These are phyloP conservation scores for Fusarium cyanostomum DNA, from an alignment of 2,329 filamentous ascomycete genomes.

Conservation along the genomic window DNA sequence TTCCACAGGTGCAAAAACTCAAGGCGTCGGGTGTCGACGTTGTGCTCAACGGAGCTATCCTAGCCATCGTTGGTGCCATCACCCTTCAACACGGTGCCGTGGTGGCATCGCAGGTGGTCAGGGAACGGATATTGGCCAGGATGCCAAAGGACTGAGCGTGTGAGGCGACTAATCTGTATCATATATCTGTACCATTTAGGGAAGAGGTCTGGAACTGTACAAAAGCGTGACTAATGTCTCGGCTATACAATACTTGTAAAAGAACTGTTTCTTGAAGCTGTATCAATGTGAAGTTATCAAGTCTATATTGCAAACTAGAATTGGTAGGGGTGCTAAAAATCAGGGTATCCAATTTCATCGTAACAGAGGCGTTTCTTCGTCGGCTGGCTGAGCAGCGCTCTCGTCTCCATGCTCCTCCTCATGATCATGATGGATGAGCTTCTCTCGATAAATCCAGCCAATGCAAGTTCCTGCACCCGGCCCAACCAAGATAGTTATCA, in stretches of 20 bases:
- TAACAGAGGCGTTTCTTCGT: conserved; percentile 51
- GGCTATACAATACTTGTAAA: conserved; percentile 35
- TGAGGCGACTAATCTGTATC: conserved; percentile 42
- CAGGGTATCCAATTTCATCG: conserved; percentile 23
- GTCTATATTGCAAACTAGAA: conserved; percentile 14
- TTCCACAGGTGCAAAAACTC: conserved; percentile 69
- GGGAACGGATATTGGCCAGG: conserved; percentile 74
- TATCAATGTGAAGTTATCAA: conserved; percentile 31
- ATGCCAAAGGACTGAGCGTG: conserved; percentile 36
- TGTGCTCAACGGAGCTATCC: conserved; percentile 80
- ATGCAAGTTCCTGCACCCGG: conserved; percentile 52
- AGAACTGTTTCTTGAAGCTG: conserved; percentile 3
- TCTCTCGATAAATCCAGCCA: conserved; percentile 53
- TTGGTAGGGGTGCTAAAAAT: not conserved
- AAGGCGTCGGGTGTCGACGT: conserved; percentile 76
- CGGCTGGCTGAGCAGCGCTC: conserved; percentile 18
- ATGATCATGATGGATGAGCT: conserved; percentile 43
- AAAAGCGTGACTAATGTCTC: conserved; percentile 37
- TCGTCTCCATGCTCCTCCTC: conserved; percentile 20
- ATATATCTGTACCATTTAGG: conserved; percentile 45
- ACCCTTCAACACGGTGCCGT: conserved; percentile 87
- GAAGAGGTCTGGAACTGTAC: conserved; percentile 41
- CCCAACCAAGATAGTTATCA: conserved; percentile 46
- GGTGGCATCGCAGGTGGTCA: conserved; percentile 77
- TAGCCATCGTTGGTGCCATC: conserved; percentile 88